Conservation (phyloP, 768 basidiomycete species). For the Tephrocybe sp. region DNA sequence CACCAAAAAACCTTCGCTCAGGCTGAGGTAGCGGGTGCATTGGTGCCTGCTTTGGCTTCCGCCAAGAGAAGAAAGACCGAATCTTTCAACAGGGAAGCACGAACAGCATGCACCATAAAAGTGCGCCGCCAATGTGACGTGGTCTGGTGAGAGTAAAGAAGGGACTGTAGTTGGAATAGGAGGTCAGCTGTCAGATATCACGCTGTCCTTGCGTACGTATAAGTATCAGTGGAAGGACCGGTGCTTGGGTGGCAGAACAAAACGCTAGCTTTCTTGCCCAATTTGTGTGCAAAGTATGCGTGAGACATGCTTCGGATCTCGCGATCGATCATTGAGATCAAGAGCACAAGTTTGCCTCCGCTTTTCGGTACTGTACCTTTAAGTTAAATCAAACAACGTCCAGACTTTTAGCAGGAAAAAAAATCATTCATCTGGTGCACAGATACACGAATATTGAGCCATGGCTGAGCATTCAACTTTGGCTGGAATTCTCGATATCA, state of each 20-base stretch:
- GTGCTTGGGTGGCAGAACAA: neutral
- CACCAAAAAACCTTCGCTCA: constrained; percentile 18
- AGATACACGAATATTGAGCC: too few species aligned
- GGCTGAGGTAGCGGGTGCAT: constrained; percentile 10
- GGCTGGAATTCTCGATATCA: too few species aligned
- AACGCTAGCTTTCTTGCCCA: neutral
- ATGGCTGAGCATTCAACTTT: too few species aligned
- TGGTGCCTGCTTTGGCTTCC: neutral
- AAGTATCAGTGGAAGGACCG: too few species aligned
- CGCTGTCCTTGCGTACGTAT: too few species aligned
- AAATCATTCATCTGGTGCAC: too few species aligned
- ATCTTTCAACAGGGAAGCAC: neutral
- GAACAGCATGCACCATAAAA: neutral
- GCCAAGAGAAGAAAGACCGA: neutral
- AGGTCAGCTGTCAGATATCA: neutral
- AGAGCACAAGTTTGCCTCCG: too few species aligned
- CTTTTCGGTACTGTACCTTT: too few species aligned
- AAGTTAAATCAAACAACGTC: too few species aligned
- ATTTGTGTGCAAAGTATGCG: neutral
- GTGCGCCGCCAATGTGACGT: constrained; percentile 1
- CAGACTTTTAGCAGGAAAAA: too few species aligned
- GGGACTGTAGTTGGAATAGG: neutral
- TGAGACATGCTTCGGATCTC: constrained; percentile 2
- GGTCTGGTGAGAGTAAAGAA: neutral
- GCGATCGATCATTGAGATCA: constrained; percentile 8